These are phyloP conservation scores for Amylocystis lapponica DNA, from an alignment of 768 basidiomycete species.

Conservation along the genomic window DNA sequence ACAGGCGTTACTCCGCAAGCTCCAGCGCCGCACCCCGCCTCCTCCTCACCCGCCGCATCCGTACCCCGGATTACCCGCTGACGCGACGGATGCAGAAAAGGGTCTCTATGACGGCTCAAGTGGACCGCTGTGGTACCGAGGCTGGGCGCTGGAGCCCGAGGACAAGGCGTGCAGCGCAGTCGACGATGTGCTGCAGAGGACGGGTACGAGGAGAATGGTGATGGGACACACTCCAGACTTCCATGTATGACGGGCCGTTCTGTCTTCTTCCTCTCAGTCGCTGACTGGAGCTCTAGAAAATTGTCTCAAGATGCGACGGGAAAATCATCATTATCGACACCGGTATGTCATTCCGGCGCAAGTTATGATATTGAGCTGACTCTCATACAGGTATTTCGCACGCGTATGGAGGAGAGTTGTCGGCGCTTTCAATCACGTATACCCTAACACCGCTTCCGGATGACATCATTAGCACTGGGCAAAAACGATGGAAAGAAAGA, in stretches of 20 bases:
- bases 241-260: constrained; percentile 36
- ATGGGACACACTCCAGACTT: constrained; percentile 98
- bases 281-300: constrained; percentile 44
- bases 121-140: constrained; percentile 93
- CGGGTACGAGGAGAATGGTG: constrained; percentile 83
- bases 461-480: constrained; percentile 8
- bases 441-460: constrained; percentile 57
- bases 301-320: constrained; percentile 83
- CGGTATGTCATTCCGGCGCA: constrained; percentile 36
- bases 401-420: constrained; percentile 90
- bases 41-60: constrained; percentile 75
- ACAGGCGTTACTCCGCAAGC: constrained; percentile 58
- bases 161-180: constrained; percentile 65
- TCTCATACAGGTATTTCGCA: constrained; percentile 71
- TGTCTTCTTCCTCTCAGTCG: no score
- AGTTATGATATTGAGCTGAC: constrained; percentile 8
- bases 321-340: constrained; percentile 96
- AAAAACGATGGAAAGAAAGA: constrained; percentile 48
- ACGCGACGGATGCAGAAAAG: constrained; percentile 58
- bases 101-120: constrained; percentile 63
- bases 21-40: constrained; percentile 60
- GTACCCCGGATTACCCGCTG: constrained; percentile 66
- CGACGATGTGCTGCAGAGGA: constrained; percentile 60
- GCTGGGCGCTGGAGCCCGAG: constrained; percentile 79
- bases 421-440: constrained; percentile 84